Conservation (phyloP, 371 early-diverging fungal species). For the Mucor mucedo region DNA sequence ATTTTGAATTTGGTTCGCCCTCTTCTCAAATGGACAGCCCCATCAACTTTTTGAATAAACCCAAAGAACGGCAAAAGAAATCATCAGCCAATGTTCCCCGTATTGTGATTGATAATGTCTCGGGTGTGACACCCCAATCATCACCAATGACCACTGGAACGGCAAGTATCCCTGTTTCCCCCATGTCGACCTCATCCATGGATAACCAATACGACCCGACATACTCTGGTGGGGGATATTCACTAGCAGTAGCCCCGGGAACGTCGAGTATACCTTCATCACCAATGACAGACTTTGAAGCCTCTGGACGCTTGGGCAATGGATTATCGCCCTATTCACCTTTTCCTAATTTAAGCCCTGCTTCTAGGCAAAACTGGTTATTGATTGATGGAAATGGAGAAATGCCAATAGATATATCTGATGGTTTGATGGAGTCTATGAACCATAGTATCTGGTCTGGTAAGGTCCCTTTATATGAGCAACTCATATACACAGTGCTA, state of each 20-base stretch:
- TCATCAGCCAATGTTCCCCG: slow-evolving; percentile 34
- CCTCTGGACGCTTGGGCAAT: slow-evolving; percentile 14
- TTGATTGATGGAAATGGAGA: slow-evolving; percentile 41
- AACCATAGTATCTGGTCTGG: slow-evolving; percentile 43
- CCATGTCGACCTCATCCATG: slow-evolving; percentile 39
- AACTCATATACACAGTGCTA: neutral
- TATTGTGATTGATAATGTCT: slow-evolving; percentile 41
- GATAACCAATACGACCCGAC: slow-evolving; percentile 18
- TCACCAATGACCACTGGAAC: slow-evolving; percentile 21
- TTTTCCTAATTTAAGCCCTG: slow-evolving; percentile 21
- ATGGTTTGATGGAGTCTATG: slow-evolving; percentile 40
- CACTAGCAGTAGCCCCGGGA: slow-evolving; percentile 28
- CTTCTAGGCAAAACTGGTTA: slow-evolving; percentile 34
- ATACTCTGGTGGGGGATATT: slow-evolving; percentile 19
- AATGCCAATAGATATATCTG: slow-evolving; percentile 44
- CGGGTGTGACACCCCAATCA: slow-evolving; percentile 9
- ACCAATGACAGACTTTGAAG: slow-evolving; percentile 25
- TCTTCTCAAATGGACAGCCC: slow-evolving; percentile 7
- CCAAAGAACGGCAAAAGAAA: slow-evolving; percentile 14
- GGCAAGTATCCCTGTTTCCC: slow-evolving; percentile 33
- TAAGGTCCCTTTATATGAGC: slow-evolving; percentile 4
- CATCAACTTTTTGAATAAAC: slow-evolving; percentile 5
- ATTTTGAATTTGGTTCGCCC: slow-evolving; percentile 16
- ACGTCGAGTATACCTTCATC: slow-evolving; percentile 33
- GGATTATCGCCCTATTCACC: slow-evolving; percentile 27